Evolutionary conservation across 345 rosid species (phyloP), one percentile per base, ranked within the genome.

Genomic region (Clausena lansium): DNA sequence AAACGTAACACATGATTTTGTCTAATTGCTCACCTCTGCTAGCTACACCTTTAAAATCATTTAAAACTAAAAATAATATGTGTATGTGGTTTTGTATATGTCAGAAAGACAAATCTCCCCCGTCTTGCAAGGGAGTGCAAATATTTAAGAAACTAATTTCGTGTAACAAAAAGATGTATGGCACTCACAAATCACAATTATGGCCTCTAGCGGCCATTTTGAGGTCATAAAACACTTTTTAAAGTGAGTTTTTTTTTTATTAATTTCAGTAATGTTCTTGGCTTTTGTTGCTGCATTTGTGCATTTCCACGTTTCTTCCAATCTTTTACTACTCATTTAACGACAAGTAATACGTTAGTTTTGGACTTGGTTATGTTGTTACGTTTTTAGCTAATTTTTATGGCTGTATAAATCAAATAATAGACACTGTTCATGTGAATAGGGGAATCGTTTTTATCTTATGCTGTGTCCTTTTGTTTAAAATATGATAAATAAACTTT

Each of bases 1-100:
- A 78, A 20, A 39, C 4, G 1, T 7, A 55, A 14, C 86, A 74
- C 84, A 28, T 71, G 83, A 64, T 62, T 76, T 68, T 82, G 80
- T 77, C 50, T 0, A 45, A 45, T 45, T 13, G 50, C 50, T 45
- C 50, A 0, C 5, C 50, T 45, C 4, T 13, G 17, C 32, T 2
- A 1, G 32, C 50, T 45, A 45, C 50, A 45, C 50, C 50, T 45
- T 45, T 14, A 45, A 45, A 45, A 45, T 11, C 50, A 11, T 45
- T 13, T 13, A 2, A 14, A 45, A 45, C 5, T 13, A 45, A 45
- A 13, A 3, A 45, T 45, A 45, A 45, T 45, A 45, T 13, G 50
- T 3, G 25, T 20, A 39, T 30, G 24, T 50, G 19, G 6, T 38
- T 60, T 73, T 27, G 57, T 38, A 24, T 27, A 8, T 73, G 54